Evolutionary conservation across 441 rosid species (phyloP), one percentile per base, ranked within the genome.

Genomic region (Syzygium malaccense): DNA sequence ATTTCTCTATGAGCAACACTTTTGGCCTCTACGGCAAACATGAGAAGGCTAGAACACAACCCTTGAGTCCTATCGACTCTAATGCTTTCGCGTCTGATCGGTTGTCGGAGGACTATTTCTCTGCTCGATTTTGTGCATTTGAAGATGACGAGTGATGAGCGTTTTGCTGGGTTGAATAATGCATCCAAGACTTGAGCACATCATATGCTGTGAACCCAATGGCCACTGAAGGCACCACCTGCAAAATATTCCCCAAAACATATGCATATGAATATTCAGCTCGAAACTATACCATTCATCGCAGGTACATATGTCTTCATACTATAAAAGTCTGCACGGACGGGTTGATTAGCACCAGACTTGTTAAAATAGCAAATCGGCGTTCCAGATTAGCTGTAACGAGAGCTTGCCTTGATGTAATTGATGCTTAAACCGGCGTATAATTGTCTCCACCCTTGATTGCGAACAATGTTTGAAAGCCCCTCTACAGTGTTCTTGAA

Each of bases 161-260:
- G 86, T 95, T 95, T 91, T 93, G 96, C 58, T 98, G 94, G 6
- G 98, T 96, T 11, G 99, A 98, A 56, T 96, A 95, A 57, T 90
- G 94, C 89, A 96, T 94, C 99, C 99, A 98, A 30, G 91, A 85
- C 94, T 98, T 98, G 98, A 98, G 96, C 91, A 87, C 88, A 91
- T 98, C 99, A 84, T 98, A 97, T 28, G 95, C 98, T 1, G 99
- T 91, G 92, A 98, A 98, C 80, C 99, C 99, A 87, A 98, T 95
- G 3, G 99, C 99, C 85, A 98, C 99, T 14, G 99, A 98, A 53
- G 99, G 99, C 89, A 98, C 99, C 88, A 98, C 95, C 99, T 98
- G 93, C 85, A 53, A 86, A 64, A 66, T 6, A n/a, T 32, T 4
- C 53, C 53, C 64, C 37, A 85, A 0, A 0, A 60, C 25, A 26